A percentile compares a stretch with the other conserved stretches of the same genome.
Evolutionary conservation across 345 rosid genomes (phyloP).

Genomic region (Gynandropsis gynandra): DNA sequence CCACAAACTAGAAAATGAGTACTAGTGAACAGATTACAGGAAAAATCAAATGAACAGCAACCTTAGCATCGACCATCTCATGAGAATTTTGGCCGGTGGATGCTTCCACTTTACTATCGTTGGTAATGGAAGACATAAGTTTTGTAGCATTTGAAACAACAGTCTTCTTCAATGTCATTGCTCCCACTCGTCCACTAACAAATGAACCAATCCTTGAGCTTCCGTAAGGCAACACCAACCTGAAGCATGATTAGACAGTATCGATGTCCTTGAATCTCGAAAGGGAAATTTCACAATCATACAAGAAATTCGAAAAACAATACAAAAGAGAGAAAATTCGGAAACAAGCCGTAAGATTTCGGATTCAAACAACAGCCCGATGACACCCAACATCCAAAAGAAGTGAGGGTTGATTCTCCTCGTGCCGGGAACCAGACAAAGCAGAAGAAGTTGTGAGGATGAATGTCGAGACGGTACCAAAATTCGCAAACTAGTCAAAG

Average conservation of each 20-base stretch:
- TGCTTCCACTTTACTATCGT: slow-evolving; percentile 29
- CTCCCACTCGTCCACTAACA: slow-evolving; percentile 26
- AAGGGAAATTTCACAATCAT: slow-evolving; percentile 9
- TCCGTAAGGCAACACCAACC: slow-evolving; percentile 40
- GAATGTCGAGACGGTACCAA: background rate
- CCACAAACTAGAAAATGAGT: background rate
- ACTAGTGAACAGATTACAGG: background rate
- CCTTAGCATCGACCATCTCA: slow-evolving; percentile 25
- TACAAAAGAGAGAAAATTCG: background rate
- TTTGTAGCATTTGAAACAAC: slow-evolving; percentile 27
- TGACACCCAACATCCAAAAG: slow-evolving; percentile 11
- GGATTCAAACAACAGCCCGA: slow-evolving; percentile 9
- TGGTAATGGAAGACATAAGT: slow-evolving; percentile 20
- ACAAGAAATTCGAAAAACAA: background rate
- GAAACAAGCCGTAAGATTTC: slow-evolving; percentile 10
- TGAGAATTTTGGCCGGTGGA: slow-evolving; percentile 17
- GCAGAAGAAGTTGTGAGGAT: background rate
- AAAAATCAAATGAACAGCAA: slow-evolving; percentile 1
- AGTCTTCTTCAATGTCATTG: slow-evolving; percentile 35
- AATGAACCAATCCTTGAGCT: slow-evolving; percentile 28
- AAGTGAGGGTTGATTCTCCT: slow-evolving; percentile 4
- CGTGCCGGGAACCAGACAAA: background rate
- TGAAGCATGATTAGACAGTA: slow-evolving; percentile 18
- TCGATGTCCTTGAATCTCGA: background rate
- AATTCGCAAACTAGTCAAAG: background rate